Evolutionary conservation across 2,329 filamentous ascomycete genomes (phyloP).

Genomic region (Diaporthe vexans): DNA sequence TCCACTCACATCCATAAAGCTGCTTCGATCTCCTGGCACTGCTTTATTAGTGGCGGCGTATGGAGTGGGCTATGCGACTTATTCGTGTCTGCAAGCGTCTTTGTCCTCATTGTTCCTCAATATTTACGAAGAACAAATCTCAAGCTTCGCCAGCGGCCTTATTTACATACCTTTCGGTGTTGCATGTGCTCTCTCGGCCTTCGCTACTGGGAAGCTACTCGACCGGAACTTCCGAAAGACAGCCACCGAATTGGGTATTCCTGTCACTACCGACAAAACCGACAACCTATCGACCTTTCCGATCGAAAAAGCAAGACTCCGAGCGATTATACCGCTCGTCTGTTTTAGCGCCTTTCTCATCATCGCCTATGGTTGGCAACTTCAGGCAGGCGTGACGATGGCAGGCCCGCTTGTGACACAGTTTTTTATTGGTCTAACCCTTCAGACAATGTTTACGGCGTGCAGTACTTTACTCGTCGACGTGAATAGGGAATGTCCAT

Average conservation of each 20-base stretch:
- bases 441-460: constrained; percentile 31
- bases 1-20: constrained; percentile 16
- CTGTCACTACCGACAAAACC: background rate
- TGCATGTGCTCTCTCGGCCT: constrained; percentile 29
- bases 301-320: constrained; percentile 29
- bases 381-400: constrained; percentile 11
- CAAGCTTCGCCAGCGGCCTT: constrained; percentile 17
- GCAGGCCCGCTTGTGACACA: constrained; percentile 24
- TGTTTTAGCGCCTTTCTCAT: constrained; percentile 14
- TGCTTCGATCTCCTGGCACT: constrained; percentile 3
- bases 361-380: constrained; percentile 20
- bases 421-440: constrained; percentile 21
- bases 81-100: constrained; percentile 26
- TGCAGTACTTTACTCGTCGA: constrained; percentile 27
- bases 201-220: constrained; percentile 22
- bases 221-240: constrained; percentile 28
- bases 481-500: constrained; percentile 16
- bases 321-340: background rate
- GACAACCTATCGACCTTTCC: constrained; percentile 10
- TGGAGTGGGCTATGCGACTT: constrained; percentile 24
- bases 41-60: constrained; percentile 3
- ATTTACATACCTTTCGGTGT: constrained; percentile 28
- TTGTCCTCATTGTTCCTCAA: constrained; percentile 18
- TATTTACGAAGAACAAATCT: background rate
- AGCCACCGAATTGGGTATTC: background rate